Evolutionary conservation across 2,329 filamentous ascomycete genomes (phyloP), one percentile per base, ranked within the genome.

Genomic region (Ascochyta clinopodiicola): DNA sequence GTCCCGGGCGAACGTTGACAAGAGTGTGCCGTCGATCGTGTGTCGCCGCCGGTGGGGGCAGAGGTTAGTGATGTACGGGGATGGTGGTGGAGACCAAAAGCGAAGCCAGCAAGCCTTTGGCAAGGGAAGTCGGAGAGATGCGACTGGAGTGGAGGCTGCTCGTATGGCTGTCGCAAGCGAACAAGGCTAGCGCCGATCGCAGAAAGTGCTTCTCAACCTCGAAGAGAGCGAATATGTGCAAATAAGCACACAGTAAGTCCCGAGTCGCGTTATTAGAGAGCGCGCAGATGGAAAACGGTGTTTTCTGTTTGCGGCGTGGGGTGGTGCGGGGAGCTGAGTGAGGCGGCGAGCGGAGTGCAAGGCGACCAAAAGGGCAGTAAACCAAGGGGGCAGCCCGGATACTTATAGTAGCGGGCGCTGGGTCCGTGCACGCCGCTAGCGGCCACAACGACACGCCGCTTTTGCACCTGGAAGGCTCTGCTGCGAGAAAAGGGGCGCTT

Each of bases 1-100:
- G 89, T 96, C 92, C 90, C 92, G 91, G 81, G 82, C 82, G 80
- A 78, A 77, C 74, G 77, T 78, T 80, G 79, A 77, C 72, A 73
- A 71, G 64, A 59, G 36, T 59, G 59, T 63, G 61, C 66, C 63
- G 66, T 59, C 62, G 62, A 60, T 63, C 43, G 58, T 61, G 38
- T 27, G 25, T 64, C 49, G 61, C 62, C 61, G 64, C 66, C 66
- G 59, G 43, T 49, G 58, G 56, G 56, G 67, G 70, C 64, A 61
- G 62, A 49, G 57, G 54, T 55, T 59, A 59, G 66, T 64, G 69
- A 67, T 63, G 58, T 42, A 51, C 52, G 43, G 52, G 43, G 25
- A 57, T 60, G 57, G 64, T 58, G 64, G 66, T 40, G 55, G 59
- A 63, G 61, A 70, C 70, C 72, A 75, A 76, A 75, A 72, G 71